phyloP scores from a whole-genome alignment of 352 stramenopile genomes.

The Pythium vanterpoolii region DNA sequence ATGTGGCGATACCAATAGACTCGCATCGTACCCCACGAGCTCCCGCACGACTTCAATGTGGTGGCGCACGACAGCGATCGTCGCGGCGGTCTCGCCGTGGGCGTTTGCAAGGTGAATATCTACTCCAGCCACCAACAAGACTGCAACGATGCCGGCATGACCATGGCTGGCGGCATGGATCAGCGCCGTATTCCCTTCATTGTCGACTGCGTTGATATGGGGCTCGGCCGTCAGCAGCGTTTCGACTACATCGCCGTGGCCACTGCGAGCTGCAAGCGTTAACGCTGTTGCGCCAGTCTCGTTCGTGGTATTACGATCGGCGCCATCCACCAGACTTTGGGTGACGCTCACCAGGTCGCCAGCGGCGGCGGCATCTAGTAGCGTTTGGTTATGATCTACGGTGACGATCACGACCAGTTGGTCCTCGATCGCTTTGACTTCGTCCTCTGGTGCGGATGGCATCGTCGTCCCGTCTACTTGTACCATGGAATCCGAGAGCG shows the following conservation, averaged over 20 bases:
- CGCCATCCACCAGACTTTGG: neutral
- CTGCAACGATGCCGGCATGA: neutral
- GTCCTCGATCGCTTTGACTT: neutral
- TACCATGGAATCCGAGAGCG: slow-evolving; percentile 1
- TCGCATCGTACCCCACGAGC: neutral
- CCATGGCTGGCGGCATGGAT: neutral
- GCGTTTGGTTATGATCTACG: neutral
- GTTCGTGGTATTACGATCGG: neutral
- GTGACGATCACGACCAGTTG: neutral
- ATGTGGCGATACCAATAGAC: neutral
- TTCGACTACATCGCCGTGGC: neutral
- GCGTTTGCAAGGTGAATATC: neutral
- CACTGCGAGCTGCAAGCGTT: neutral
- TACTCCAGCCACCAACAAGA: neutral
- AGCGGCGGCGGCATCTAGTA: neutral
- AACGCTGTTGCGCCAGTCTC: neutral
- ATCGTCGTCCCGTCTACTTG: neutral
- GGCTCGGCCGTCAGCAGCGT: neutral
- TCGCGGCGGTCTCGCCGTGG: neutral
- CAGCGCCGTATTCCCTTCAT: neutral
- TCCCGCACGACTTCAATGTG: slow-evolving; percentile 4
- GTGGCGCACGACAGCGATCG: neutral
- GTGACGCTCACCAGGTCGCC: neutral
- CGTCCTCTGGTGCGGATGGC: neutral
- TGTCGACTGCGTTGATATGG: neutral